Evolutionary conservation across 768 basidiomycete genomes (phyloP).

Genomic region (Tricholoma sp.): DNA sequence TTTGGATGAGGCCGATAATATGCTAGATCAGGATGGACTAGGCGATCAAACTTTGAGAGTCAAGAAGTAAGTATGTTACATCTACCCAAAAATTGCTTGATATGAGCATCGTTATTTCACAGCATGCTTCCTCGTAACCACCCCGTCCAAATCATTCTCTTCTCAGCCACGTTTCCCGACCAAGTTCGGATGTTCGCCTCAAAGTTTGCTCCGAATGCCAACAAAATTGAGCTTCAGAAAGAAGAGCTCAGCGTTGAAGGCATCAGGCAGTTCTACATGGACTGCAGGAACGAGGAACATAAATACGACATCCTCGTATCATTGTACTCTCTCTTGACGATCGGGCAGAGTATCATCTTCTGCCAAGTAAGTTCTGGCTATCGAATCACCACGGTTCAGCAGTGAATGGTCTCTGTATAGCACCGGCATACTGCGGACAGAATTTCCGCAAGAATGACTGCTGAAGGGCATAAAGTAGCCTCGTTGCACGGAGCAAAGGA

Average conservation of each 20-base stretch:
- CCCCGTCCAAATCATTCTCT: constrained; percentile 82
- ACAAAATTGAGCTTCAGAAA: constrained; percentile 93
- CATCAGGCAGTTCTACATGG: constrained; percentile 97
- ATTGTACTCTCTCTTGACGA: constrained; percentile 84
- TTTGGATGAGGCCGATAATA: constrained; percentile 97
- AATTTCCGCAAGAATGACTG: constrained; percentile 85
- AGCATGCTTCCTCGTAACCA: constrained; percentile 50
- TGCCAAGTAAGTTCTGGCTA: constrained; percentile 60
- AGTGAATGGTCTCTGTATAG: constrained; percentile 32
- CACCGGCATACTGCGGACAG: constrained; percentile 89
- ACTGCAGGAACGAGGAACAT: constrained; percentile 84
- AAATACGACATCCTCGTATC: constrained; percentile 95
- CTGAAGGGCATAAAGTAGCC: constrained; percentile 93
- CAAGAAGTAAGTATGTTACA: constrained; percentile 66
- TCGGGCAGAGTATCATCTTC: constrained; percentile 99
- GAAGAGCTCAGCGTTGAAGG: constrained; percentile 93
- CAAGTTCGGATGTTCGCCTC: constrained; percentile 87
- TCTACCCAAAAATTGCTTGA: neutral
- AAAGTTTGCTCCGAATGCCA: constrained; percentile 90
- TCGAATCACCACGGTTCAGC: neutral
- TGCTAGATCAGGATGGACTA: constrained; percentile 91
- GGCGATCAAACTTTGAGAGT: constrained; percentile 92
- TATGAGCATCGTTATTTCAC: neutral
- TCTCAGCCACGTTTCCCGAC: constrained; percentile 98
- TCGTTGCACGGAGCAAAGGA: constrained; percentile 95